Percentiles rank a stretch among this genome's conserved stretches.
Conservation (phyloP, 2,329 filamentous ascomycete species). For the Gaeumannomyces sp. region DNA sequence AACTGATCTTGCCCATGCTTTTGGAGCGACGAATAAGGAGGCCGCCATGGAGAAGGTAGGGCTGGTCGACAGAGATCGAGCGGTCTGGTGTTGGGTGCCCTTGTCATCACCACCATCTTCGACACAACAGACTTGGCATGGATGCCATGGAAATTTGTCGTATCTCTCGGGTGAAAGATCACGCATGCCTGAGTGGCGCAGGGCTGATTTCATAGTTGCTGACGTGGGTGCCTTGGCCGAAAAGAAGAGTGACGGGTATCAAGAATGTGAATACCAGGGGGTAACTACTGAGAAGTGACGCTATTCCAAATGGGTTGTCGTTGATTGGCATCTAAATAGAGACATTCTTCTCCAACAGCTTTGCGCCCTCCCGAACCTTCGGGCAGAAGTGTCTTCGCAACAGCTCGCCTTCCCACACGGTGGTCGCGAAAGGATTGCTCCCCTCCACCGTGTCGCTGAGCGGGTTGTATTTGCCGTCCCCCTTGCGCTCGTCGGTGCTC, state of each 20-base stretch:
- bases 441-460: slow-evolving; percentile 68
- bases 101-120: not conserved
- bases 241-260: not conserved
- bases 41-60: not conserved
- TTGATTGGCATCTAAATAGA: slow-evolving; percentile 12
- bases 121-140: not conserved
- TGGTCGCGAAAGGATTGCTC: slow-evolving; percentile 85
- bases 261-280: not conserved
- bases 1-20: not conserved
- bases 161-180: not conserved
- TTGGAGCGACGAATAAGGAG: not conserved
- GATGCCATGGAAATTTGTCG: too few species aligned
- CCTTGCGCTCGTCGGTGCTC: slow-evolving; percentile 89
- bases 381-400: slow-evolving; percentile 81
- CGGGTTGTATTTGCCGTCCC: slow-evolving; percentile 80
- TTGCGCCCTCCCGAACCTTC: slow-evolving; percentile 70
- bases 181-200: not conserved
- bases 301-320: not conserved
- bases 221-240: not conserved
- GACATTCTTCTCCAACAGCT: slow-evolving; percentile 62
- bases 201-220: not conserved
- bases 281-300: not conserved
- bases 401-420: slow-evolving; percentile 90
- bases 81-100: not conserved
- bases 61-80: not conserved